A percentile compares a stretch with the other conserved stretches of the same genome.
Evolutionary conservation across 257 asterid species (phyloP).

Genomic region (Osmanthus fragrans): DNA sequence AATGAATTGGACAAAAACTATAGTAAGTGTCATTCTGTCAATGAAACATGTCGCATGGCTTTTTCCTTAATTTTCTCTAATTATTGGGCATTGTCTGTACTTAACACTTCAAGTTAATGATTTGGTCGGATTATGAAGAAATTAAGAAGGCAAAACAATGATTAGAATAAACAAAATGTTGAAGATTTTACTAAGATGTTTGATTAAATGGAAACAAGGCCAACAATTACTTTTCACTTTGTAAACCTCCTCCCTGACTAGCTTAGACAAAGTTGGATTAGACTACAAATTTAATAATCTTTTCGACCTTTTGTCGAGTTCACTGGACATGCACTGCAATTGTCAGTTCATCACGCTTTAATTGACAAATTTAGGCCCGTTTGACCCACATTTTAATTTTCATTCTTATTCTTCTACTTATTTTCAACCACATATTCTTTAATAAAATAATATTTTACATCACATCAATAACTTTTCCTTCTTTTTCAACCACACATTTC

Average conservation of each 20-base stretch:
- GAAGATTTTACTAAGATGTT: background rate
- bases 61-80: background rate
- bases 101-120: background rate
- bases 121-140: slow-evolving; percentile 5
- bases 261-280: background rate
- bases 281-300: background rate
- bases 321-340: background rate
- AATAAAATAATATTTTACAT: too few relatives aligned
- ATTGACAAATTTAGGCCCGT: too few relatives aligned
- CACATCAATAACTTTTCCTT: too few relatives aligned
- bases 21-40: background rate
- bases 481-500: too few relatives aligned
- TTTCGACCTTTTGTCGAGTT: background rate
- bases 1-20: background rate
- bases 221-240: background rate
- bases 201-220: background rate
- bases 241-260: background rate
- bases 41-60: background rate
- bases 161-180: background rate
- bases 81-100: background rate
- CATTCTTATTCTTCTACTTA: too few relatives aligned
- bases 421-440: too few relatives aligned
- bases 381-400: too few relatives aligned
- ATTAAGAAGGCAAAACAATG: background rate
- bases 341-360: background rate